Evolutionary conservation across 345 rosid species (phyloP).

Genomic region (Lepidium aucheri): DNA sequence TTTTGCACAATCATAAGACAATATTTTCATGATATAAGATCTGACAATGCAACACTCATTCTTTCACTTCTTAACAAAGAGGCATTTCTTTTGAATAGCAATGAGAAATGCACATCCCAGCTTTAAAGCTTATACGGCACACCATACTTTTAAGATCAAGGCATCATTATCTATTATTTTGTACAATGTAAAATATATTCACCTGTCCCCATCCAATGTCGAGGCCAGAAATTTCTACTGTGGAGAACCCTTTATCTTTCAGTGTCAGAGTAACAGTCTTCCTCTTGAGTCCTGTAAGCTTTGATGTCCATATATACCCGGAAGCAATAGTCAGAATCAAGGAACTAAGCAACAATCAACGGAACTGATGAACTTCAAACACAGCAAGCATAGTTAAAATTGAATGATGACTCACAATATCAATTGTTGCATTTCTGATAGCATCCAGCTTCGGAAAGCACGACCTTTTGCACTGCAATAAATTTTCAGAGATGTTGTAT

Average conservation of each 20-base stretch:
- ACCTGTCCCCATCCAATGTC: conserved; percentile 99
- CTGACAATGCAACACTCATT: neutral
- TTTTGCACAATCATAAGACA: neutral
- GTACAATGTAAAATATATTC: neutral
- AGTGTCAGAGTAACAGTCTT: conserved; percentile 54
- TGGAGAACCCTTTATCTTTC: conserved; percentile 43
- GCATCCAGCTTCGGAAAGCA: conserved; percentile 90
- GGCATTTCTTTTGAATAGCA: neutral
- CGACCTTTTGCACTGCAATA: conserved; percentile 63
- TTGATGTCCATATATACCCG: conserved; percentile 21
- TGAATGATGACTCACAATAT: conserved; percentile 53
- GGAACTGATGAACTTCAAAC: neutral
- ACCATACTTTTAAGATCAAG: neutral
- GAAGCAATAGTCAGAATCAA: conserved; percentile 5
- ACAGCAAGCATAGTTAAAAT: neutral
- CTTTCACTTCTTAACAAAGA: neutral
- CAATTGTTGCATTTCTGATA: conserved; percentile 83
- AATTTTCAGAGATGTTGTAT: conserved; percentile 9
- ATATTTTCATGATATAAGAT: neutral
- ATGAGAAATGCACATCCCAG: neutral
- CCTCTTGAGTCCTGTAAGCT: conserved; percentile 79
- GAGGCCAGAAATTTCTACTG: conserved; percentile 89
- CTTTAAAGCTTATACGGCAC: neutral
- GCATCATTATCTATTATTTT: neutral
- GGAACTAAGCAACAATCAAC: neutral